Evolutionary conservation across 176 grass and related monocot genomes (phyloP).

Genomic region (Thalia dealbata): DNA sequence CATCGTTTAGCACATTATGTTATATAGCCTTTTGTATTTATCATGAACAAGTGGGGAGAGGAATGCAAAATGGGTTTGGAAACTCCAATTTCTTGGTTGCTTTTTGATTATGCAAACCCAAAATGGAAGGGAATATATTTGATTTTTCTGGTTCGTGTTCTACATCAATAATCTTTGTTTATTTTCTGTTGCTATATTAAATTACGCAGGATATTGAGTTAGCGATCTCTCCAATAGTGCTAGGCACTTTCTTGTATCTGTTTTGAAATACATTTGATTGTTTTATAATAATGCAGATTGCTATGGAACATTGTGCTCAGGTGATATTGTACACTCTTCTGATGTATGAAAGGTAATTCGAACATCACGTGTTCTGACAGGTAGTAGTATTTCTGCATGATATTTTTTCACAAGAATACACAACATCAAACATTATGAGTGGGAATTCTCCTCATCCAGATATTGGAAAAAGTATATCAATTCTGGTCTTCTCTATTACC

Average conservation of each 20-base stretch:
- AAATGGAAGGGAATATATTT: no score
- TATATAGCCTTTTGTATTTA: no score
- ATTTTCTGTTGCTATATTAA: not conserved
- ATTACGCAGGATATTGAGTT: not conserved
- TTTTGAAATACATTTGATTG: not conserved
- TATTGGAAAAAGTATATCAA: constrained; percentile 75
- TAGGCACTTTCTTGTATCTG: not conserved
- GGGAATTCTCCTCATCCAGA: constrained; percentile 42
- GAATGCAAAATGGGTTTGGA: no score
- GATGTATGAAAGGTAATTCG: constrained; percentile 79
- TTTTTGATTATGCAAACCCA: no score
- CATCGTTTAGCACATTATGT: not conserved
- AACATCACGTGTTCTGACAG: not conserved
- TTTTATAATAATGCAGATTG: constrained; percentile 29
- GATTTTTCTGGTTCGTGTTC: not conserved
- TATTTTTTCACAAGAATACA: not conserved
- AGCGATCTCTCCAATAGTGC: not conserved
- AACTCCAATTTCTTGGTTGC: no score
- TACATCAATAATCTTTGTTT: no score
- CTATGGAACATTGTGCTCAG: constrained; percentile 77
- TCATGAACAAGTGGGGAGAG: no score
- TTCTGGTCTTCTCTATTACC: constrained; percentile 88
- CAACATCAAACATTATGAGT: not conserved
- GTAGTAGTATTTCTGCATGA: constrained; percentile 1
- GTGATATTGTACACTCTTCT: constrained; percentile 89